These are phyloP conservation scores for Avena sativa DNA, from an alignment of 176 grass and related monocot species.

Conservation along the genomic window DNA sequence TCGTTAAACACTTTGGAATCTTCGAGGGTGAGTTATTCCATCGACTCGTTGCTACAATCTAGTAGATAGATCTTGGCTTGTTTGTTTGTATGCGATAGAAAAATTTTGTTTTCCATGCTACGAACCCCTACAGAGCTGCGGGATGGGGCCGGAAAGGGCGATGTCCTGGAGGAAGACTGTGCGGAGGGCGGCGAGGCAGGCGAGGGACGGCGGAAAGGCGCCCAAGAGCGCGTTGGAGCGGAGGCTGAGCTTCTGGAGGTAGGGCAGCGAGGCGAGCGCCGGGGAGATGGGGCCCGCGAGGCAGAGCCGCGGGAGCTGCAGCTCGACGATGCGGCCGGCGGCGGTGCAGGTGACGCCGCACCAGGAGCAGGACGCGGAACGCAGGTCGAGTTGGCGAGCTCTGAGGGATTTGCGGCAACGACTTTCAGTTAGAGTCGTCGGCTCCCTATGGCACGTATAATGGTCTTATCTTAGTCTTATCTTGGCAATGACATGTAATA, in stretches of 20 bases:
- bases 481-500: no score
- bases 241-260: conserved; percentile 86
- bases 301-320: conserved; percentile 74
- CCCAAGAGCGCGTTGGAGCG: conserved; percentile 80
- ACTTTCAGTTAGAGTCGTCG: no score
- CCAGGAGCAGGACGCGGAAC: conserved; percentile 80
- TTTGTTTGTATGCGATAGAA: no score
- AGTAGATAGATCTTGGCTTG: no score
- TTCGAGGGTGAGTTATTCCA: no score
- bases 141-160: conserved; percentile 78
- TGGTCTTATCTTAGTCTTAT: no score
- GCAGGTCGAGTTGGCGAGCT: no score
- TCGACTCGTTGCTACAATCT: no score
- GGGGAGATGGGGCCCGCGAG: conserved; percentile 76
- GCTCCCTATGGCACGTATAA: no score
- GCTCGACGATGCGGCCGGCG: conserved; percentile 68
- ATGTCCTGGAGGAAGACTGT: conserved; percentile 88
- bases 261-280: conserved; percentile 54
- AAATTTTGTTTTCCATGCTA: no score
- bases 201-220: conserved; percentile 59
- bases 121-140: not conserved
- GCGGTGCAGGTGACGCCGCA: conserved; percentile 68
- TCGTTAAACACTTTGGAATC: no score
- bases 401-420: no score
- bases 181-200: conserved; percentile 58